phyloP scores from a whole-genome alignment of 306 rosid species.

The Crataegus laevigata region DNA sequence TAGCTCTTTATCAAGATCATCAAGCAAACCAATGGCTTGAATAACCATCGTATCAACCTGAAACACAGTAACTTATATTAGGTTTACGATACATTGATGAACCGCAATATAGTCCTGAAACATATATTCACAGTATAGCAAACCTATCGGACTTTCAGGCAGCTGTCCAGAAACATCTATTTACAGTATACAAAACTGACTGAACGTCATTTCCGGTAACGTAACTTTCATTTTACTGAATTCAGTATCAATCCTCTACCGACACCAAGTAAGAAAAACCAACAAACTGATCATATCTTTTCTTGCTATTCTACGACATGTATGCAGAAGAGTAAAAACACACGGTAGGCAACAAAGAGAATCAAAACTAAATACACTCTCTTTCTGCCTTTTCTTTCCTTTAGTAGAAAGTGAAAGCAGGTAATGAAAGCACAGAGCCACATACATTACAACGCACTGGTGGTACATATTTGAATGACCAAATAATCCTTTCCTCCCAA shows the following conservation, averaged over 20 bases:
- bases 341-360: background rate
- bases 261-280: background rate
- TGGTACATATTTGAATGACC: background rate
- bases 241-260: background rate
- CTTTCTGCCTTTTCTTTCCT: background rate
- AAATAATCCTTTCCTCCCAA: background rate
- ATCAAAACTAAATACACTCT: background rate
- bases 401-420: background rate
- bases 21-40: conserved; percentile 96
- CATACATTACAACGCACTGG: background rate
- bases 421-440: background rate
- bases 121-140: background rate
- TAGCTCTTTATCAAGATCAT: conserved; percentile 91
- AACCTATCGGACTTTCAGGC: background rate
- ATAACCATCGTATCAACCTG: conserved; percentile 96
- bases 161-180: background rate
- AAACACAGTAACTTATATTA: background rate
- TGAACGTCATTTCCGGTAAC: background rate
- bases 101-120: background rate
- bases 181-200: background rate
- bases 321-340: background rate
- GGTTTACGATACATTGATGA: background rate
- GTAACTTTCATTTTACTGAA: background rate
- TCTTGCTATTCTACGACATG: background rate
- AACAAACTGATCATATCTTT: background rate